phyloP scores from a whole-genome alignment of 2,329 filamentous ascomycete species.

The Graphilbum fragrans region DNA sequence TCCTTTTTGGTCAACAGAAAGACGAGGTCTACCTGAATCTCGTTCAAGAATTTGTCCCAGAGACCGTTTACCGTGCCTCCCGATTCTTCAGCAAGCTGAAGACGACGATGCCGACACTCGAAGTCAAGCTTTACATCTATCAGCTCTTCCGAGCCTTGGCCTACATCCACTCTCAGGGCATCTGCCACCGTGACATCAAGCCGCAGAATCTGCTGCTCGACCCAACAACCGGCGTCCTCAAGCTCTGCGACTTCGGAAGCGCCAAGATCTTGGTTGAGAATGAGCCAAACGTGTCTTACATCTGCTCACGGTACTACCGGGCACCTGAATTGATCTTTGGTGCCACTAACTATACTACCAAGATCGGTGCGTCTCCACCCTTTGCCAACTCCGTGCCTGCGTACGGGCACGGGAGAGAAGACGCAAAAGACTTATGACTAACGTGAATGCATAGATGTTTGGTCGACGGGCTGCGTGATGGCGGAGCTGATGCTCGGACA shows the following conservation, averaged over 20 bases:
- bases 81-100: constrained; percentile 99
- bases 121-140: constrained; percentile 99
- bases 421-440: not conserved
- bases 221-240: constrained; percentile 79
- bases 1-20: constrained; percentile 50
- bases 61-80: constrained; percentile 95
- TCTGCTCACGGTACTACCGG: constrained; percentile 97
- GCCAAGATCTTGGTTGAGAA: constrained; percentile 98
- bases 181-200: constrained; percentile 98
- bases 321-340: constrained; percentile 97
- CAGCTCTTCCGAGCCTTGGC: constrained; percentile 96
- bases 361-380: constrained; percentile 86
- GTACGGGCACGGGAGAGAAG: constrained; percentile 8
- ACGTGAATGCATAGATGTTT: constrained; percentile 58
- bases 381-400: constrained; percentile 5
- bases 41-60: constrained; percentile 94
- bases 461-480: constrained; percentile 99
- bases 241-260: constrained; percentile 97
- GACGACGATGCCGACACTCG: constrained; percentile 96
- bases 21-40: constrained; percentile 98
- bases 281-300: constrained; percentile 98
- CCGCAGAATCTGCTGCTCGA: constrained; percentile 94
- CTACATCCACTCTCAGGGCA: constrained; percentile 98
- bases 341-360: constrained; percentile 98
- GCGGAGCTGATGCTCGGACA: constrained; percentile 98